These are phyloP conservation scores for Neurospora crassa DNA, from an alignment of 2,329 filamentous ascomycete genomes.

Conservation along the genomic window DNA sequence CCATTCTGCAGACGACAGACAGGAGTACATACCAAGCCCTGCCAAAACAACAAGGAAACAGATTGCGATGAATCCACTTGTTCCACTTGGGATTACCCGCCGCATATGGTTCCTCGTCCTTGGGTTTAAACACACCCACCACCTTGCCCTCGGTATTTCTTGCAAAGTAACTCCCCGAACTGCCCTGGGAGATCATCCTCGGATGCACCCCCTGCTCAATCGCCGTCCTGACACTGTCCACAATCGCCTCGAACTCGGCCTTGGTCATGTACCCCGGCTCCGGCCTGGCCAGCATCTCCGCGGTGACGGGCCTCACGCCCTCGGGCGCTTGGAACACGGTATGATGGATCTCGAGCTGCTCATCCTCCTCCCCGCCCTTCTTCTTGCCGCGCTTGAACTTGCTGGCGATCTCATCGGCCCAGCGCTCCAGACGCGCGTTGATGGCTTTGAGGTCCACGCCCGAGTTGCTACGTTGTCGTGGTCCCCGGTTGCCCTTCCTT, in stretches of 20 bases:
- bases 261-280: slow-evolving; percentile 62
- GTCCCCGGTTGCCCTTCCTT: slow-evolving; percentile 29
- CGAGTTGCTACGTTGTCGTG: slow-evolving; percentile 57
- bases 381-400: slow-evolving; percentile 86
- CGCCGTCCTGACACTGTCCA: slow-evolving; percentile 81
- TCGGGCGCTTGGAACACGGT: slow-evolving; percentile 94
- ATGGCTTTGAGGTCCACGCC: slow-evolving; percentile 98
- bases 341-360: slow-evolving; percentile 89
- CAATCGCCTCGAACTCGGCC: slow-evolving; percentile 74
- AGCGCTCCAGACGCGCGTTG: slow-evolving; percentile 87
- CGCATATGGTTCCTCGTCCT: slow-evolving; percentile 97
- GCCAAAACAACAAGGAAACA: slow-evolving; percentile 96
- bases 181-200: slow-evolving; percentile 92
- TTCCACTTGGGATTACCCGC: slow-evolving; percentile 98
- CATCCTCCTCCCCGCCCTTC: slow-evolving; percentile 66
- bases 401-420: slow-evolving; percentile 95
- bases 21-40: slow-evolving; percentile 60
- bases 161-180: slow-evolving; percentile 96
- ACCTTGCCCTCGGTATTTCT: slow-evolving; percentile 86
- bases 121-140: slow-evolving; percentile 96
- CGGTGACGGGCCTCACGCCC: slow-evolving; percentile 69
- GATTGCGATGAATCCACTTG: slow-evolving; percentile 96
- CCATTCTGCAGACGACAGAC: not conserved
- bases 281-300: slow-evolving; percentile 58
- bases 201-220: slow-evolving; percentile 89